Conservation (phyloP, 148 eudicot species). For the Vaccinium macrocarpon region DNA sequence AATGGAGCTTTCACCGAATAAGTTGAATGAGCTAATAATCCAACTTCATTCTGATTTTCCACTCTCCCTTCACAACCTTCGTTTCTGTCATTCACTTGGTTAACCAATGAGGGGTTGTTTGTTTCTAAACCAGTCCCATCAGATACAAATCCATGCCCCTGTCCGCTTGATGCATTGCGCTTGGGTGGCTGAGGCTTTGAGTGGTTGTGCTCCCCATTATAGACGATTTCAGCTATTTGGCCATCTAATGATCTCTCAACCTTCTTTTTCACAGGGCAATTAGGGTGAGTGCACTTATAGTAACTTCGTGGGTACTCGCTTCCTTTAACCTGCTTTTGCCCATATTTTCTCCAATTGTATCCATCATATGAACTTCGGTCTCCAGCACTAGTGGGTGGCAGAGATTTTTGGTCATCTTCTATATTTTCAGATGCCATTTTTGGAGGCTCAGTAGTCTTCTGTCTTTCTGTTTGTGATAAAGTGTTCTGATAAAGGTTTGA, state of each 20-base stretch:
- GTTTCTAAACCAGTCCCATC: constrained; percentile 32
- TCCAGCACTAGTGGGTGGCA: constrained; percentile 21
- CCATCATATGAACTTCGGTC: constrained; percentile 73
- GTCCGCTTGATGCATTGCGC: constrained; percentile 35
- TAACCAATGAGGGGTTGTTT: constrained; percentile 20
- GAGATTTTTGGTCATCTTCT: constrained; percentile 37
- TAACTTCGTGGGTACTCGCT: constrained; percentile 93
- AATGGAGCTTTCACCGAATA: constrained; percentile 22
- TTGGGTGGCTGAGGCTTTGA: constrained; percentile 60
- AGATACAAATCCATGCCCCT: constrained; percentile 28
- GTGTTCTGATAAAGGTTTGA: constrained; percentile 24
- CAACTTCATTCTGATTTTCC: constrained; percentile 28
- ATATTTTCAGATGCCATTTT: constrained; percentile 20
- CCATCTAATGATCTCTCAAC: constrained; percentile 78
- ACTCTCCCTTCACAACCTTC: constrained; percentile 29
- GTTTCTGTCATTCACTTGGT: constrained; percentile 23
- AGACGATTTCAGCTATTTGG: constrained; percentile 81
- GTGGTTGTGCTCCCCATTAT: constrained; percentile 91
- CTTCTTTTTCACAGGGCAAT: constrained; percentile 78
- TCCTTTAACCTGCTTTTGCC: constrained; percentile 98
- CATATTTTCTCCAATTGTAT: constrained; percentile 94
- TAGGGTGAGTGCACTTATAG: constrained; percentile 79
- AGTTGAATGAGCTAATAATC: constrained; percentile 20
- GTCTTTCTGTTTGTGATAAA: constrained; percentile 25
- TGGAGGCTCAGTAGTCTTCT: constrained; percentile 29